phyloP scores from a whole-genome alignment of 2,329 filamentous ascomycete species.

The Cercospora canescens region DNA sequence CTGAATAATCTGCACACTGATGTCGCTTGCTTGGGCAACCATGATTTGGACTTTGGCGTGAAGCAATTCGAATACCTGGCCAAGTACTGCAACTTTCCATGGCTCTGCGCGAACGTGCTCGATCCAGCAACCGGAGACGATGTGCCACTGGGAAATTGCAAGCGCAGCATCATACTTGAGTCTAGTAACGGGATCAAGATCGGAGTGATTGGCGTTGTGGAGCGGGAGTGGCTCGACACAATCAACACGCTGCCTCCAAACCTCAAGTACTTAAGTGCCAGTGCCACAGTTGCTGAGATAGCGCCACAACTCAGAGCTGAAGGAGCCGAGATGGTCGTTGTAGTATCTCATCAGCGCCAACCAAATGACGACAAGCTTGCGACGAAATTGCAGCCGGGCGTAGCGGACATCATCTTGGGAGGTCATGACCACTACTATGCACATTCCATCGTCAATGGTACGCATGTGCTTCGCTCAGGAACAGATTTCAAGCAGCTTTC shows the following conservation, averaged over 20 bases:
- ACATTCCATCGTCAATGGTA: slow-evolving; percentile 74
- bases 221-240: slow-evolving; percentile 85
- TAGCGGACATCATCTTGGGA: slow-evolving; percentile 79
- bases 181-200: slow-evolving; percentile 83
- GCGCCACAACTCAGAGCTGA: slow-evolving; percentile 71
- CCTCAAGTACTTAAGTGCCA: slow-evolving; percentile 78
- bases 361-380: slow-evolving; percentile 89
- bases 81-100: slow-evolving; percentile 77
- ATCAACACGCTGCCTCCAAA: slow-evolving; percentile 84
- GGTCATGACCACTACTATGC: slow-evolving; percentile 90
- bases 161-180: slow-evolving; percentile 74
- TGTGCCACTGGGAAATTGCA: slow-evolving; percentile 73
- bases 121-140: slow-evolving; percentile 77
- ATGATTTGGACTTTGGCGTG: slow-evolving; percentile 90
- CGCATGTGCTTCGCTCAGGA: slow-evolving; percentile 82
- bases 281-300: slow-evolving; percentile 71
- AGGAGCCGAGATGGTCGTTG: slow-evolving; percentile 80
- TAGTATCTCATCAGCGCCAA: slow-evolving; percentile 81
- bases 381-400: slow-evolving; percentile 64
- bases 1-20: slow-evolving; percentile 76
- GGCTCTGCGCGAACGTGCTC: slow-evolving; percentile 85
- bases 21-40: slow-evolving; percentile 85
- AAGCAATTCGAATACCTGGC: slow-evolving; percentile 74
- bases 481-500: slow-evolving; percentile 91
- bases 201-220: slow-evolving; percentile 80